Conservation (phyloP, 768 basidiomycete genomes). For the Sarcodon sp. region DNA sequence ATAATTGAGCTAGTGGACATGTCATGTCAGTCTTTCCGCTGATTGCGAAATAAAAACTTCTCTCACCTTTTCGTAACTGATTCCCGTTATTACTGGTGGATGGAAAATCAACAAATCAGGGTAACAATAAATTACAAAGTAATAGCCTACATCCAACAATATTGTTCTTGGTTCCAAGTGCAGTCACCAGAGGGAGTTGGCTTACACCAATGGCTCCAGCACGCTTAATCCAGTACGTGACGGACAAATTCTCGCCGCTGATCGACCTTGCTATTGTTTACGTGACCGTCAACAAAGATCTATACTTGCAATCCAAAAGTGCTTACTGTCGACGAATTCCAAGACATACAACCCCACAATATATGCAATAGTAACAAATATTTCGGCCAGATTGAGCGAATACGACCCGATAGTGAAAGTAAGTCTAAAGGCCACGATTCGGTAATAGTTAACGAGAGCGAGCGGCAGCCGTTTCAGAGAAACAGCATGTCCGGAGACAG, state of each 20-base stretch:
- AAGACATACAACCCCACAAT: conserved; percentile 16
- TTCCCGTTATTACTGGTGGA: conserved; percentile 33
- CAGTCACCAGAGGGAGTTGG: conserved; percentile 43
- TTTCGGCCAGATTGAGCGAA: conserved; percentile 23
- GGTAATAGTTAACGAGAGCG: conserved; percentile 15
- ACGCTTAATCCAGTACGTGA: conserved; percentile 18
- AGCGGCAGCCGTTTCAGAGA: conserved; percentile 11
- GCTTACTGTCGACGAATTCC: conserved; percentile 15
- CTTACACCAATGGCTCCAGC: conserved; percentile 28
- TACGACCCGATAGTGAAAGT: conserved; percentile 18
- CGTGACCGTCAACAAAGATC: neutral
- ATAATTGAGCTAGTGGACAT: conserved; percentile 19
- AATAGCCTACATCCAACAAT: conserved; percentile 25
- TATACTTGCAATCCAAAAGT: neutral
- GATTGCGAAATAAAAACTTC: conserved; percentile 6
- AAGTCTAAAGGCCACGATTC: conserved; percentile 19
- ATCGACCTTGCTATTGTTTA: conserved; percentile 11
- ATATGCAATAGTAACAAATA: conserved; percentile 21
- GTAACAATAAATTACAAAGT: neutral
- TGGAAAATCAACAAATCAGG: neutral
- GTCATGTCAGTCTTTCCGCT: neutral
- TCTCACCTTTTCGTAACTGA: conserved; percentile 33
- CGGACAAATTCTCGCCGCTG: conserved; percentile 9
- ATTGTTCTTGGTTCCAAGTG: conserved; percentile 52
- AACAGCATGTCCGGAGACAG: conserved; percentile 3